Percentiles rank a stretch among this genome's conserved stretches.
Conservation (phyloP, 2,329 filamentous ascomycete species). For the Didymella exigua region DNA sequence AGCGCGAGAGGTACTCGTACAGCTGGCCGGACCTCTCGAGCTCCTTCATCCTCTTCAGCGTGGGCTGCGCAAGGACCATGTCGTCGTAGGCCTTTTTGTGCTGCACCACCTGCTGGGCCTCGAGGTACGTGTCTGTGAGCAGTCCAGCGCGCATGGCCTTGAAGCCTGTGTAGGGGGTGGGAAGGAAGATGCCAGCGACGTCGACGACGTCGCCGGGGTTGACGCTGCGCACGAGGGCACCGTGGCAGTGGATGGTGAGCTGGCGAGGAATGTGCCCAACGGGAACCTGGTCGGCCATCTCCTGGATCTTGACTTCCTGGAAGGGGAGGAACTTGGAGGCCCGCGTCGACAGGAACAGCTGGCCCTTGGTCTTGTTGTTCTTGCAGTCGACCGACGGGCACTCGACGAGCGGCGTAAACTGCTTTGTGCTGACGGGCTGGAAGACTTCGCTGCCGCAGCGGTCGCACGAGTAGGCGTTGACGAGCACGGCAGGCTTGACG, state of each 20-base stretch:
- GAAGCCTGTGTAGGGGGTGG: constrained; percentile 98
- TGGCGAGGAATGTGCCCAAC: constrained; percentile 96
- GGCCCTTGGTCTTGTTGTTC: constrained; percentile 87
- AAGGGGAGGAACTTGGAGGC: constrained; percentile 97
- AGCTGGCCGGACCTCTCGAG: constrained; percentile 86
- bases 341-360: constrained; percentile 91
- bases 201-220: constrained; percentile 96
- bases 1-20: constrained; percentile 93
- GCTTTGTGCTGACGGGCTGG: constrained; percentile 89
- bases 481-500: constrained; percentile 95
- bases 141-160: constrained; percentile 94
- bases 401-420: constrained; percentile 83
- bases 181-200: constrained; percentile 92
- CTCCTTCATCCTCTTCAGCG: constrained; percentile 83
- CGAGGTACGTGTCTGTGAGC: constrained; percentile 95
- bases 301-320: constrained; percentile 98
- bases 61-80: constrained; percentile 79
- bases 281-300: constrained; percentile 98
- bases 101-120: constrained; percentile 90
- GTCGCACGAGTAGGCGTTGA: constrained; percentile 97
- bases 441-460: constrained; percentile 97
- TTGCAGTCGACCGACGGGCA: constrained; percentile 92
- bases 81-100: constrained; percentile 99
- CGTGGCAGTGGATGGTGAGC: constrained; percentile 87
- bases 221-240: constrained; percentile 81